Conservation (phyloP, 768 basidiomycete genomes). For the Lactarius trivialis region DNA sequence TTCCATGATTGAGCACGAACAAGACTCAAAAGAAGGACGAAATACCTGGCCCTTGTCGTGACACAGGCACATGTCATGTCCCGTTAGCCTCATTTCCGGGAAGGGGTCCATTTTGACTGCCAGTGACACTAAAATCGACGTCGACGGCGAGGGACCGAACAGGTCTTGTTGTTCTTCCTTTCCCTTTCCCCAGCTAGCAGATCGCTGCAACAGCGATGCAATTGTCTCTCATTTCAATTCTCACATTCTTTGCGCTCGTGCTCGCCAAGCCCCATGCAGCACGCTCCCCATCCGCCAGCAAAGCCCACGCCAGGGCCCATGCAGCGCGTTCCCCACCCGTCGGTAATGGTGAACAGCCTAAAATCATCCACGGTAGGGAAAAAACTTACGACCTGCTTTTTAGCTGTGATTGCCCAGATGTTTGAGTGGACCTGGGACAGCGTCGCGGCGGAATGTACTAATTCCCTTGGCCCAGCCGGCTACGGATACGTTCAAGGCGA, state of each 20-base stretch:
- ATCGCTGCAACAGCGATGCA: background rate
- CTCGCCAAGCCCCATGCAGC: background rate
- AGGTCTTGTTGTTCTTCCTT: background rate
- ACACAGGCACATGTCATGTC: background rate
- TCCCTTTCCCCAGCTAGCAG: background rate
- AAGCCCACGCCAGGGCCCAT: background rate
- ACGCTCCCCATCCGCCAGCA: background rate
- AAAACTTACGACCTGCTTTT: background rate
- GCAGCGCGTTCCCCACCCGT: background rate
- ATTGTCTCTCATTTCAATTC: background rate
- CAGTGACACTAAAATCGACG: background rate
- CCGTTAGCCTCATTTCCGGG: background rate
- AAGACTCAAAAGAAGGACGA: background rate
- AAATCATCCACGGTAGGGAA: no score
- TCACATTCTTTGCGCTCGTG: background rate
- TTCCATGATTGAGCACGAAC: background rate
- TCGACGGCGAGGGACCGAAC: background rate
- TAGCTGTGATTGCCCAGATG: slow-evolving; percentile 58
- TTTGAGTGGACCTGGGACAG: slow-evolving; percentile 57
- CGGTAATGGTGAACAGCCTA: background rate
- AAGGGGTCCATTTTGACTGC: background rate
- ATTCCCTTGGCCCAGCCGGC: slow-evolving; percentile 55
- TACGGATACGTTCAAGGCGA: slow-evolving; percentile 63
- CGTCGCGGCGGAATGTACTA: slow-evolving; percentile 55
- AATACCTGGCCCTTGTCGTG: background rate